Base-by-base conservation (phyloP, 192 early-diverging fungal species). In the Linnemannia zychae region DNA sequence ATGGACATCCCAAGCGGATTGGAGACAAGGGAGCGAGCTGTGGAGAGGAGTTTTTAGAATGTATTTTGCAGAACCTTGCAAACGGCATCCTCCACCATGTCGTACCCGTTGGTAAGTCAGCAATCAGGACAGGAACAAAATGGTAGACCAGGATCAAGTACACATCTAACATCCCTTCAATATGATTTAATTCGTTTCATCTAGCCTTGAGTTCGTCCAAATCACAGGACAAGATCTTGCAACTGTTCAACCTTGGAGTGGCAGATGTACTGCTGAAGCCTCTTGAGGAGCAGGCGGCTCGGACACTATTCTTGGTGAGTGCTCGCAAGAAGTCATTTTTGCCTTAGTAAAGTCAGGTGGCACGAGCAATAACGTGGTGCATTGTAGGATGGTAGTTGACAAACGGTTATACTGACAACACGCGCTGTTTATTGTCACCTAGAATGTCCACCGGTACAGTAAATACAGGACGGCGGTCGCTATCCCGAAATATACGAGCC, bases 221-320 rank as follows among this genome's bases (percentile, higher is more conserved):
- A 71, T 82, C 81, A 17, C 81, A 81, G 46, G 78, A 88, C 22
- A 88, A 88, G 36, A 90, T 91, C 78, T 24, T 84, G 33, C 81
- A 90, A 36, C 86, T 91, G 40, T 80, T 92, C 52, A 86, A 92
- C 20, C 66, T 87, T 34, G 92, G 92, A 13, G 90, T 91, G n/a
- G 87, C 78, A 11, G 92, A 92, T 79, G 91, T 87, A 76, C 53
- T 92, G 52, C 33, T 92, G 20, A 92, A 91, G 79, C 92, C 92
- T 17, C 71, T 92, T 50, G 75, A 87, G 15, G 68, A 87, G 67
- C 87, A 91, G 70, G 85, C 87, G 6, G 88, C 88, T 33, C 90
- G 88, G 57, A 92, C 90, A 6, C 38, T 92, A 28, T 91, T 90
- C 68, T 77, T 92, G 86, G 92, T 92, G 83, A 86, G 80, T 87